These are phyloP conservation scores for Aureobasidium sp. DNA, from an alignment of 2,329 filamentous ascomycete genomes.

Conservation along the genomic window DNA sequence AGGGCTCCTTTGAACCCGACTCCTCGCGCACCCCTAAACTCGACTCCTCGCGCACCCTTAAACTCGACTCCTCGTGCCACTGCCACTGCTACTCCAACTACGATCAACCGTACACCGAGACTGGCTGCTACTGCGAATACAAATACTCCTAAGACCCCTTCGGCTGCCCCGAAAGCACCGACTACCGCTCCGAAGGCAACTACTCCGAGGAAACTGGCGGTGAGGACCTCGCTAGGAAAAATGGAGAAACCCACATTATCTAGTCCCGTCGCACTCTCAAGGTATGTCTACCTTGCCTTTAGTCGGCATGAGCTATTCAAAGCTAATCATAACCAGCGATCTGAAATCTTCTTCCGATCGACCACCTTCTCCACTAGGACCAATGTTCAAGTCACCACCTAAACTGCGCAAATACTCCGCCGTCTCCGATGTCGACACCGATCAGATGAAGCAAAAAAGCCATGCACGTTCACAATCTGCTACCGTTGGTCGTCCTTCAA, in stretches of 20 bases:
- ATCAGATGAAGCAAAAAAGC: slow-evolving; percentile 9
- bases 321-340: not conserved
- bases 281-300: not conserved
- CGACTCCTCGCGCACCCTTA: not conserved
- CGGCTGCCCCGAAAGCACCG: not conserved
- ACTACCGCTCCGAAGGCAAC: not conserved
- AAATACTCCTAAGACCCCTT: not conserved
- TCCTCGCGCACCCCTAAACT: not conserved
- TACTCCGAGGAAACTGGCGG: slow-evolving; percentile 6
- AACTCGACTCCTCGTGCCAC: not conserved
- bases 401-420: slow-evolving; percentile 5
- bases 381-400: slow-evolving; percentile 7
- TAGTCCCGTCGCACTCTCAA: not conserved
- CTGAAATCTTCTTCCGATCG: not conserved
- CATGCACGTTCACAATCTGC: slow-evolving; percentile 13
- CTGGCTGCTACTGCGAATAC: not conserved
- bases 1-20: not conserved
- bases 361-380: not conserved
- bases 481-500: slow-evolving; percentile 8
- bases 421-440: slow-evolving; percentile 13
- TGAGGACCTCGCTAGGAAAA: not conserved
- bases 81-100: not conserved
- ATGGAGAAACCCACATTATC: not conserved
- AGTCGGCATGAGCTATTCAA: too few relatives aligned
- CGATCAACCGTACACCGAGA: slow-evolving; percentile 1